A percentile compares a stretch with the other conserved stretches of the same genome.
Conservation (phyloP, 305 asterid species). For the Solanum hybrid region DNA sequence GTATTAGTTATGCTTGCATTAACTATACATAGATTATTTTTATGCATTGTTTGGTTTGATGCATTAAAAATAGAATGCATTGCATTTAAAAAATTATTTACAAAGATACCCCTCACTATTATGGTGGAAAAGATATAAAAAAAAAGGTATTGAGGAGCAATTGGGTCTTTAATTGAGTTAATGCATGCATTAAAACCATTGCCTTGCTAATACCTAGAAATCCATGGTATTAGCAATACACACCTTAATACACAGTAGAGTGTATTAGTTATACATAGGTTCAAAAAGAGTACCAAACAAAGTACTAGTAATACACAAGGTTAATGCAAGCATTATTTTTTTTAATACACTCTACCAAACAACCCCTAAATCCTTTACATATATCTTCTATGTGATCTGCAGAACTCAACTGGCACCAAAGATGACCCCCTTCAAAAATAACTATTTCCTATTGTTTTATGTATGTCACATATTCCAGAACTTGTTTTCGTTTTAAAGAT, state of each 20-base stretch:
- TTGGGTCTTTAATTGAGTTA: background rate
- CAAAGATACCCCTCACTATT: background rate
- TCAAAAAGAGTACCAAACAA: background rate
- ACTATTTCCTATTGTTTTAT: background rate
- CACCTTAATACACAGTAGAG: background rate
- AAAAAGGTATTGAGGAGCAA: background rate
- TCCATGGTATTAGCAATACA: background rate
- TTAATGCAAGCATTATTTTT: background rate
- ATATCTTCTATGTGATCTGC: background rate
- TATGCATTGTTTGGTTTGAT: background rate
- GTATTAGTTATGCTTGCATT: background rate
- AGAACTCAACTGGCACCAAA: background rate
- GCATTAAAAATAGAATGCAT: background rate
- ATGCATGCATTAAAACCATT: background rate
- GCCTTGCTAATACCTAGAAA: background rate
- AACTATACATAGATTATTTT: too few relatives aligned
- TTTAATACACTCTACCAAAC: background rate
- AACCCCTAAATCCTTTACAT: background rate
- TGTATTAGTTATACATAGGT: background rate
- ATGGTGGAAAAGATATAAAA: background rate
- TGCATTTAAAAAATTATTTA: background rate
- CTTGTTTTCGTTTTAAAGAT: background rate
- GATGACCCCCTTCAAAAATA: background rate
- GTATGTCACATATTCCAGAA: background rate
- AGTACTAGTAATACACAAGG: background rate